Percentiles rank a stretch among this genome's conserved stretches.
Evolutionary conservation across 805 yeast species (phyloP).

Genomic region (Saccharomycopsis babjevae): DNA sequence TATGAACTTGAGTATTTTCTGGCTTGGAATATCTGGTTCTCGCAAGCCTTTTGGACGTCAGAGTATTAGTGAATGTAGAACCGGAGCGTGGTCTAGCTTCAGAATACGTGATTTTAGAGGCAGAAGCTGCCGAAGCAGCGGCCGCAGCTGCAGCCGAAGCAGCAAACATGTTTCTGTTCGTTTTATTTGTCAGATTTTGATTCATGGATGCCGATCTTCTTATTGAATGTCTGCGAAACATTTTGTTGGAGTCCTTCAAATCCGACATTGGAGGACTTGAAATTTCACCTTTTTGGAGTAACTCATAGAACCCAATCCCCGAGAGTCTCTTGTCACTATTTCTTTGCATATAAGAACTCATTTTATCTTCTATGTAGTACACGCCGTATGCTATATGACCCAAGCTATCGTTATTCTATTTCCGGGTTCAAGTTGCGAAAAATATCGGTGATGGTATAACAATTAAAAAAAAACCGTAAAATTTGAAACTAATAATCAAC

Average conservation of each 20-base stretch:
- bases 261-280: background rate
- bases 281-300: background rate
- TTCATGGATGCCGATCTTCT: background rate
- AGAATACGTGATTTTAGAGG: background rate
- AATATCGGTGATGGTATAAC: background rate
- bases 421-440: no score
- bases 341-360: background rate
- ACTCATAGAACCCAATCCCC: background rate
- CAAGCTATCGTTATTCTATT: no score
- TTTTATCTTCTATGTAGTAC: background rate
- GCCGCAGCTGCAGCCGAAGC: background rate
- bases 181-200: background rate
- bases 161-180: background rate
- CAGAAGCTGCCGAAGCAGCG: background rate
- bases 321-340: background rate
- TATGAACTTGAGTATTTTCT: background rate
- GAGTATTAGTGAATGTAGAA: background rate
- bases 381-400: no score
- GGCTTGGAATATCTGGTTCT: background rate
- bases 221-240: background rate
- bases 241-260: background rate
- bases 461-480: background rate
- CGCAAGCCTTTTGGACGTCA: background rate
- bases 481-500: no score
- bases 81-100: background rate